Conservation (phyloP, 306 rosid species). For the Elaeagnus macrophylla region DNA sequence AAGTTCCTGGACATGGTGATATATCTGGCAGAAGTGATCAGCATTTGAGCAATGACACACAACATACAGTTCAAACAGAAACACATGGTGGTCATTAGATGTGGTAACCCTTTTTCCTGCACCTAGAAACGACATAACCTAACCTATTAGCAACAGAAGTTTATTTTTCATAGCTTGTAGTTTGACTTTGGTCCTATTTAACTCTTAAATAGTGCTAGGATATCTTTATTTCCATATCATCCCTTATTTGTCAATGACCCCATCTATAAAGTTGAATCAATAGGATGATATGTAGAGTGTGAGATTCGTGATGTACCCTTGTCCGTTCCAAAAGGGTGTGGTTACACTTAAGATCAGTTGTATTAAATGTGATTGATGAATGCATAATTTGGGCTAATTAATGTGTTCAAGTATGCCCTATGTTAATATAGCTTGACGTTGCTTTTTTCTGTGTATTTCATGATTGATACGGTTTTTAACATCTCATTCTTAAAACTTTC, state of each 20-base stretch:
- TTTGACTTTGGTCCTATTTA: slow-evolving; percentile 26
- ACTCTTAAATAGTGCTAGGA: slow-evolving; percentile 34
- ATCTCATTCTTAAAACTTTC: too few relatives aligned
- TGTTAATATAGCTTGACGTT: too few relatives aligned
- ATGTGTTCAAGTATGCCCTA: background rate
- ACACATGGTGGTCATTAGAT: slow-evolving; percentile 41
- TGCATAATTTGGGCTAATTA: slow-evolving; percentile 7
- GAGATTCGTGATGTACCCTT: slow-evolving; percentile 25
- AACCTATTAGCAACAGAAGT: slow-evolving; percentile 60
- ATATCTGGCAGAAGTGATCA: slow-evolving; percentile 43
- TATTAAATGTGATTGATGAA: slow-evolving; percentile 29
- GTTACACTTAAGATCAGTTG: slow-evolving; percentile 14
- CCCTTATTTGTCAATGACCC: slow-evolving; percentile 29
- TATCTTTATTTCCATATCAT: slow-evolving; percentile 31
- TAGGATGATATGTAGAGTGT: slow-evolving; percentile 42
- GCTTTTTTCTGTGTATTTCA: too few relatives aligned
- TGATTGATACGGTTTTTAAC: too few relatives aligned
- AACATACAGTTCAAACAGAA: slow-evolving; percentile 47
- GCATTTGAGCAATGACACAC: slow-evolving; percentile 36
- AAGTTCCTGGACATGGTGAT: slow-evolving; percentile 50
- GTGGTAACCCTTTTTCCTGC: slow-evolving; percentile 29
- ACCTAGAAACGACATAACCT: slow-evolving; percentile 45
- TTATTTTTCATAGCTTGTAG: slow-evolving; percentile 51
- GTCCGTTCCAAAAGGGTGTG: slow-evolving; percentile 25
- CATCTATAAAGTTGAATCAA: slow-evolving; percentile 21